Evolutionary conservation across 805 yeast species (phyloP), one percentile per base, ranked within the genome.

Genomic region (Saturnispora saitoi): DNA sequence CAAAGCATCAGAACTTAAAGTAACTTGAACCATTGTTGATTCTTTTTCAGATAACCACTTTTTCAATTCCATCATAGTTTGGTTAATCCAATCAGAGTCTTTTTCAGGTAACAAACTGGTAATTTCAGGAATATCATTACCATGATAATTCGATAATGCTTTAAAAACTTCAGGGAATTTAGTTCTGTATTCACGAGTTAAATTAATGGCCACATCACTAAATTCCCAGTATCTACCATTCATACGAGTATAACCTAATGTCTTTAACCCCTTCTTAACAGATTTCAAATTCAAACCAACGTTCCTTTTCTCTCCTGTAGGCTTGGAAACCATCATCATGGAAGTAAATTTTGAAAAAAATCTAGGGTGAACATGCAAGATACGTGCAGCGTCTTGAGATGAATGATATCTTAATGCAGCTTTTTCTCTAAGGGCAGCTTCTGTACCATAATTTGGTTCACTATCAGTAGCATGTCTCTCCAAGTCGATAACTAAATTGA

Each of bases 261-360:
- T 98, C 65, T 91, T 91, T 58, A 78, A 76, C 56, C 88, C 78
- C 51, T 78, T 77, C 20, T 78, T 77, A 55, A 90, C 96, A 65
- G 82, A 85, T 66, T 90, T 90, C 63, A 93, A 71, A 49, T 83
- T 86, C 54, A 93, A 70, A 19, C 98, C 98, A 58, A 93, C 70
- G 60, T 90, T 84, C 9, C 73, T 58, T 54, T 75, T 74, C 54
- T 70, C 76, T 20, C 75, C 75, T 31, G 69, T 68, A 19, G 72
- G 72, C 51, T 76, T 79, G 29, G 71, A 74, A 51, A 90, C 71
- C 69, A 83, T 66, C 57, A 70, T 85, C 7, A 79, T 76, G 8
- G 96, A 82, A 0, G 96, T 84, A 41, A 93, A 74, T 59, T 77
- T 83, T 2, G 95, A 81, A 51, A 93, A 71, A 52, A 86, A 77